Base-by-base conservation (phyloP, 1,284 basidiomycete genomes). In the Entoloma clypeatum region DNA sequence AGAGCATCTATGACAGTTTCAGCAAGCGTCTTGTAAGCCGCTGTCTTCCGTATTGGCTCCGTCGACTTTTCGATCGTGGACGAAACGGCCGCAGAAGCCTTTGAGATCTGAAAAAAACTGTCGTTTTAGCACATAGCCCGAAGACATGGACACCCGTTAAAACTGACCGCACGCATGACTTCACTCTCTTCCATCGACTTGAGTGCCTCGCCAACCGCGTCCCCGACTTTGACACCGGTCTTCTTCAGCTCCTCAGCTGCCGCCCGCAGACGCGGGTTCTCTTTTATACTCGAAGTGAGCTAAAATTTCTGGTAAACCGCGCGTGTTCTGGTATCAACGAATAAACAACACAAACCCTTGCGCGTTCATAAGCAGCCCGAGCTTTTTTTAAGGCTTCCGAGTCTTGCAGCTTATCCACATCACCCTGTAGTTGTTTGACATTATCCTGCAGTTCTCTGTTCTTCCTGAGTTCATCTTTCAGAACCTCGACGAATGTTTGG, bases 361-460 rank as follows among this genome's bases (percentile, higher is more conserved):
- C 90, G 47, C 88, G 81, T 69, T 98, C 95, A 66, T 98, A 98
- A 45, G 90, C 83, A 36, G 89, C 91, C 57, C 79, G 75, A 9
- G 92, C 92, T 54, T 75, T 77, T 71, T 90, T 92, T 91, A 98
- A 88, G n/a, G 94, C 87, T 61, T 95, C 92, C 42, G 86, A 91
- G 62, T 99, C 95, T 68, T 96, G 94, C 39, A 97, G 69, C 68
- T 97, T 97, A 68, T 92, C 90, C 26, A 96, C 95, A 63, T 98
- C 92, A 53, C 96, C 96, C 65, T 95, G 91, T 22, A 99, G 77
- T 67, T 96, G 92, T 69, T 92, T 93, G 45, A 98, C 87, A 66
- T 95, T 96, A 37, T 97, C 92, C 68, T 96, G 92, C 43, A 96
- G 74, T 61, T 95, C 94, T 53, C 92, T 75, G 61, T 92, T 95